Evolutionary conservation across 1,139 yeast species (phyloP).

Genomic region (Candida mesenterica): DNA sequence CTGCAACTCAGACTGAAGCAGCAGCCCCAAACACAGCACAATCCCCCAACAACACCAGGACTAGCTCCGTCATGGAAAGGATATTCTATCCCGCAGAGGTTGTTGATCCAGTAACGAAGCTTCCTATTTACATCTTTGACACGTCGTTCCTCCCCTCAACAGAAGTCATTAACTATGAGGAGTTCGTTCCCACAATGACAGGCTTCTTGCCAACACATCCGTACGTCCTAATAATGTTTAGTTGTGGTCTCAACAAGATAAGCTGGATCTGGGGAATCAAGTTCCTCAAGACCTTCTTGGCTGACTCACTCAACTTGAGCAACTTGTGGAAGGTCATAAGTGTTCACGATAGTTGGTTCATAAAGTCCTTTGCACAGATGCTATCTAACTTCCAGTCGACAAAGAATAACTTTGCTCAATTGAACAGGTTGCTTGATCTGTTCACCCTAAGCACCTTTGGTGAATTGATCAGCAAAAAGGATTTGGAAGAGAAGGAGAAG

Average conservation of each 20-base stretch:
- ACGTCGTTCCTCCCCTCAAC: slow-evolving; percentile 73
- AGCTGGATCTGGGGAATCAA: slow-evolving; percentile 80
- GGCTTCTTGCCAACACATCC: slow-evolving; percentile 51
- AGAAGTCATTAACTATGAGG: slow-evolving; percentile 39
- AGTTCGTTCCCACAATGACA: slow-evolving; percentile 40
- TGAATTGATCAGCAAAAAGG: slow-evolving; percentile 6
- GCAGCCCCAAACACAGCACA: neutral
- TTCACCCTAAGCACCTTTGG: slow-evolving; percentile 18
- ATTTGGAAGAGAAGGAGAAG: slow-evolving; percentile 2
- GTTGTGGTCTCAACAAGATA: slow-evolving; percentile 70
- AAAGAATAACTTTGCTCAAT: slow-evolving; percentile 27
- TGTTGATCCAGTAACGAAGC: slow-evolving; percentile 57
- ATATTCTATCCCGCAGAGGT: slow-evolving; percentile 62
- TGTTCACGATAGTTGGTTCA: slow-evolving; percentile 92
- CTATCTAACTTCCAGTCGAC: slow-evolving; percentile 51
- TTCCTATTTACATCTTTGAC: slow-evolving; percentile 72
- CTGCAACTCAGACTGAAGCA: neutral
- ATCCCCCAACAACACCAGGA: neutral
- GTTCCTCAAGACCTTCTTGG: slow-evolving; percentile 68
- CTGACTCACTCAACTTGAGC: slow-evolving; percentile 39
- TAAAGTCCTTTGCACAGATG: slow-evolving; percentile 75
- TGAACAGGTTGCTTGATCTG: slow-evolving; percentile 32
- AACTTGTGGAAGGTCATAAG: slow-evolving; percentile 63
- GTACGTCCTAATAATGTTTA: slow-evolving; percentile 69
- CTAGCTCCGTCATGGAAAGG: slow-evolving; percentile 34